These are phyloP conservation scores for Eimeria falciformis DNA, from an alignment of 169 alveolate species.

Conservation along the genomic window DNA sequence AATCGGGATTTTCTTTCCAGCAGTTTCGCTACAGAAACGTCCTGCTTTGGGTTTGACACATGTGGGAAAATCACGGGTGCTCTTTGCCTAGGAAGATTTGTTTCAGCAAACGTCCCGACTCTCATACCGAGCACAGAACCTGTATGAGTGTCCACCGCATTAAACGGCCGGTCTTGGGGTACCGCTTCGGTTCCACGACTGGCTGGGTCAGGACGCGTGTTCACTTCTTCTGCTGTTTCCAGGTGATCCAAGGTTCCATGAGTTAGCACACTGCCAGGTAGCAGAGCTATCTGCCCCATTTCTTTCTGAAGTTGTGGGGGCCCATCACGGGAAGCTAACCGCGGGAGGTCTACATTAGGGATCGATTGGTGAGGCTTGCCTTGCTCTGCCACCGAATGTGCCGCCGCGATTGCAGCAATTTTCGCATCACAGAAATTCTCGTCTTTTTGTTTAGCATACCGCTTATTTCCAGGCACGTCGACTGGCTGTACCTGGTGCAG, in stretches of 20 bases:
- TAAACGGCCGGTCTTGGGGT: neutral
- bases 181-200: neutral
- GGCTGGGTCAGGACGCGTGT: neutral
- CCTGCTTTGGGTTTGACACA: neutral
- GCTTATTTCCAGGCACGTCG: neutral
- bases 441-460: neutral
- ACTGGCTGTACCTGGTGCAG: neutral
- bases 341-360: neutral
- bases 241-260: neutral
- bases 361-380: neutral
- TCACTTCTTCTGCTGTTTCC: neutral
- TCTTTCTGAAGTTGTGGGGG: neutral
- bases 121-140: neutral
- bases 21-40: too few species aligned
- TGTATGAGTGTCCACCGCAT: neutral
- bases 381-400: neutral
- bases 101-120: neutral
- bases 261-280: neutral
- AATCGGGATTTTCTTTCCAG: neutral
- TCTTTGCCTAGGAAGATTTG: neutral
- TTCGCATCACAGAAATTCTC: too few species aligned
- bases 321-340: neutral
- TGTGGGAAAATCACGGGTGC: neutral
- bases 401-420: neutral
- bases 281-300: neutral